Conservation (phyloP, 83 land plant species). For the Thuja plicata region DNA sequence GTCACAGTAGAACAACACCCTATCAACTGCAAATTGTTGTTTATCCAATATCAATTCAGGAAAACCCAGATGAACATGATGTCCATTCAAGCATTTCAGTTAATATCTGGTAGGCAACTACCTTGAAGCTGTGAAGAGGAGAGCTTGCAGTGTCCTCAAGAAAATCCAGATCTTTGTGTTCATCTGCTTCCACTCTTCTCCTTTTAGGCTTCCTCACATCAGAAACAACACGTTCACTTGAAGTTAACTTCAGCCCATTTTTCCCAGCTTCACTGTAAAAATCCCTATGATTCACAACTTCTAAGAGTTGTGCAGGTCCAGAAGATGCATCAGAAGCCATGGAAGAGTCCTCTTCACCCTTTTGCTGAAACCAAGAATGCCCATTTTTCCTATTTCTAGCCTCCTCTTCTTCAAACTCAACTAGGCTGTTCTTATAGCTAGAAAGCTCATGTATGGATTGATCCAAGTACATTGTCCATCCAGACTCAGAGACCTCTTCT, state of each 20-base stretch:
- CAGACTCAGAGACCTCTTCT: constrained; percentile 3
- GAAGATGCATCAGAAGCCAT: constrained; percentile 18
- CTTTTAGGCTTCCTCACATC: neutral
- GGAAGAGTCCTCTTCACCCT: constrained; percentile 8
- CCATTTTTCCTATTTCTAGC: neutral
- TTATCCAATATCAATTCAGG: neutral
- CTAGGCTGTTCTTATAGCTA: neutral
- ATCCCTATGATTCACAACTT: neutral
- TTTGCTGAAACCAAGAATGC: neutral
- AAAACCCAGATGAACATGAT: neutral
- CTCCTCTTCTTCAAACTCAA: neutral
- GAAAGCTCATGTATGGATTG: constrained; percentile 3
- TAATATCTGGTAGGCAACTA: neutral
- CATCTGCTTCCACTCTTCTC: neutral
- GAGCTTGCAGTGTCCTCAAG: constrained; percentile 18
- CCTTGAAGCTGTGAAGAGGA: constrained; percentile 9
- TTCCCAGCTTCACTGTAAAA: neutral
- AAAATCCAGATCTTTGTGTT: constrained; percentile 9
- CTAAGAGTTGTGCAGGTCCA: constrained; percentile 5
- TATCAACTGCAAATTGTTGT: neutral
- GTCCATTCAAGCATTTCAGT: neutral
- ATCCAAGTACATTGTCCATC: constrained; percentile 13
- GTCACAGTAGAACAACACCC: neutral
- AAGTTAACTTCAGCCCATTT: neutral
- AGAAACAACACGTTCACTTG: neutral